Percentiles rank a stretch among this genome's conserved stretches.
phyloP scores from a whole-genome alignment of 306 rosid genomes.

The Prunus mongolica region DNA sequence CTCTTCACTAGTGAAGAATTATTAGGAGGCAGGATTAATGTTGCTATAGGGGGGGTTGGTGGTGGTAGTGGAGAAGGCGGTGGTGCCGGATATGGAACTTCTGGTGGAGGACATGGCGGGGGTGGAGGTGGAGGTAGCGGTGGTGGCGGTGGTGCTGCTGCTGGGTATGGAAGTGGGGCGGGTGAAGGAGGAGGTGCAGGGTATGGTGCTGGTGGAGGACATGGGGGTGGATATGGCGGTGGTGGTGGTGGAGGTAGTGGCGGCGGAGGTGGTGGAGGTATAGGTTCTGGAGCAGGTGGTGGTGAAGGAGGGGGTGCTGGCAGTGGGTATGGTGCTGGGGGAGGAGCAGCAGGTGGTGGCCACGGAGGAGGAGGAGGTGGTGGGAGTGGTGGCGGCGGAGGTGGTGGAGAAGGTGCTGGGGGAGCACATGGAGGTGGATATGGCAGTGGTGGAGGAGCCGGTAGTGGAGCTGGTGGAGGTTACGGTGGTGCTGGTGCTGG shows the following conservation, averaged over 20 bases:
- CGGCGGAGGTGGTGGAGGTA: constrained; percentile 5
- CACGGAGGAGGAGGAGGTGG: constrained; percentile 14
- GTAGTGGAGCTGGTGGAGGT: constrained; percentile 24
- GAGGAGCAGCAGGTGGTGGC: constrained; percentile 10
- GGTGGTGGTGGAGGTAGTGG: constrained; percentile 26
- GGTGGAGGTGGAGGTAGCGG: constrained; percentile 10
- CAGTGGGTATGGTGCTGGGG: constrained; percentile 18
- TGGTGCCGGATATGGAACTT: constrained; percentile 3
- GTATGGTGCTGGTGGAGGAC: constrained; percentile 17
- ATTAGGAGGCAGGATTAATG: background rate
- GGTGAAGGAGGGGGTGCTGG: constrained; percentile 21
- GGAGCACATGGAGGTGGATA: constrained; percentile 42
- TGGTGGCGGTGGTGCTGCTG: constrained; percentile 17
- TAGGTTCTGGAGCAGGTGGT: background rate
- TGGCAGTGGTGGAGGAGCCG: constrained; percentile 19
- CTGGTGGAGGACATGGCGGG: constrained; percentile 7
- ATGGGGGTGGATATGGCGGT: constrained; percentile 24
- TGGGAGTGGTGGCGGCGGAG: constrained; percentile 24
- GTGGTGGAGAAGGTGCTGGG: constrained; percentile 20
- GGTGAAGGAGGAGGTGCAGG: constrained; percentile 1
- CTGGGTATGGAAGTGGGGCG: background rate
- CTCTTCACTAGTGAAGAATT: constrained; percentile 21
- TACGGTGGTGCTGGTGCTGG: constrained; percentile 15
- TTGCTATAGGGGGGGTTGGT: constrained; percentile 15
- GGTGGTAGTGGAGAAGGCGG: constrained; percentile 3